These are phyloP conservation scores for Candida ovalis DNA, from an alignment of 805 yeast genomes.

Conservation along the genomic window DNA sequence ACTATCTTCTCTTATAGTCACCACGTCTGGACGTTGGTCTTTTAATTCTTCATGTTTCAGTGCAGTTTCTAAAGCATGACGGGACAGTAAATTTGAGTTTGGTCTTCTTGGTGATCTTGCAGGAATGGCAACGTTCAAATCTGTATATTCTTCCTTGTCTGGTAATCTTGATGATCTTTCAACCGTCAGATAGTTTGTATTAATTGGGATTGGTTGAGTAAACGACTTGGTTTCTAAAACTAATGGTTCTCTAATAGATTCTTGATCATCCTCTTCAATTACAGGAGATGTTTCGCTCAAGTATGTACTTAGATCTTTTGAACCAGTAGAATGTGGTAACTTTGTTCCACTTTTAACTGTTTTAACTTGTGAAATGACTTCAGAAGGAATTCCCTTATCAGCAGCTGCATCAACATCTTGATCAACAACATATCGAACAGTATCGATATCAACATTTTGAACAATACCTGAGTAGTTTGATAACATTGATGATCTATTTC, in stretches of 20 bases:
- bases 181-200: neutral
- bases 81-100: constrained; percentile 5
- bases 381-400: constrained; percentile 11
- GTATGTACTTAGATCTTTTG: constrained; percentile 10
- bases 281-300: constrained; percentile 15
- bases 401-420: constrained; percentile 10
- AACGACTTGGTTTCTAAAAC: constrained; percentile 17
- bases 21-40: neutral
- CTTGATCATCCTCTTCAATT: constrained; percentile 18
- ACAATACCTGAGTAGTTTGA: constrained; percentile 36
- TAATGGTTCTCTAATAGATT: constrained; percentile 19
- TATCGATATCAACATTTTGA: constrained; percentile 34
- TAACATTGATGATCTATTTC: constrained; percentile 29
- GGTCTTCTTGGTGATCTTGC: constrained; percentile 32
- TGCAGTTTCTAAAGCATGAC: neutral
- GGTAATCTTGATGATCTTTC: constrained; percentile 20
- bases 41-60: neutral
- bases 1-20: neutral
- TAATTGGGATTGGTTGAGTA: neutral
- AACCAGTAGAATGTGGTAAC: constrained; percentile 13
- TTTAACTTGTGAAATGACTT: constrained; percentile 17
- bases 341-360: constrained; percentile 13
- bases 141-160: constrained; percentile 23
- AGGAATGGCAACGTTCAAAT: constrained; percentile 25
- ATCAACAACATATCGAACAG: constrained; percentile 30